Base-by-base conservation (phyloP, 768 basidiomycete genomes). In the Naganishia kalamii region DNA sequence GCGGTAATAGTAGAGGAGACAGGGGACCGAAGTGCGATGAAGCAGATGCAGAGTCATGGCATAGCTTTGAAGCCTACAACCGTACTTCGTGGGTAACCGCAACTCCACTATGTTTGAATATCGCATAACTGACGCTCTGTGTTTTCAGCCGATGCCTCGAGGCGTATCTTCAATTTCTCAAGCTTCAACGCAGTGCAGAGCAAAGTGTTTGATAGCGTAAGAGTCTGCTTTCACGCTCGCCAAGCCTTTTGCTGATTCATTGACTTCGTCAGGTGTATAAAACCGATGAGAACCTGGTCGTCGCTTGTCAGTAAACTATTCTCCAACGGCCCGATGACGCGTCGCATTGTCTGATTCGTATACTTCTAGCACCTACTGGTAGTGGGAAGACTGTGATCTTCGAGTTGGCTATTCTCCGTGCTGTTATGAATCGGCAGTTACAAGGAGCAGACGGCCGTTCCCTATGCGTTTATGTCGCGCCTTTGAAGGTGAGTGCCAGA, bases 361-460 rank as follows among this genome's bases (percentile, higher is more conserved):
- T 62, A 25, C 7, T 35, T 12, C 1, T 46, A 68, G 93, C 94
- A 2, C 96, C 96, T 0, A 98, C 96, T 15, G 92, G 93, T 30
- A 90, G 90, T 57, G 96, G 96, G 30, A 98, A 98, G 78, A 99
- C 96, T 0, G 90, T 88, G 10, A 79, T 98, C 30, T 99, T 98
- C 70, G 96, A 99, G 74, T 80, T 99, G 15, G 85, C 89, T 1
- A 88, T 97, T 61, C 84, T 98, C 57, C 85, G 85, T 33, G 77
- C 91, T 32, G 80, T 80, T 57, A 77, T 83, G 54, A 78, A 80
- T 8, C 73, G 69, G 12, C 76, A 75, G 29, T 67, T 65, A 17
- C 74, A 79, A 29, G 67, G 75, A n/a, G 65, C n/a, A 11, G 70
- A 77, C 2, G 90, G 89, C 79, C 88, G 87, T 30, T 51, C 51